Evolutionary conservation across 139 green algal species (phyloP).

Genomic region (Tetraselmis chui): DNA sequence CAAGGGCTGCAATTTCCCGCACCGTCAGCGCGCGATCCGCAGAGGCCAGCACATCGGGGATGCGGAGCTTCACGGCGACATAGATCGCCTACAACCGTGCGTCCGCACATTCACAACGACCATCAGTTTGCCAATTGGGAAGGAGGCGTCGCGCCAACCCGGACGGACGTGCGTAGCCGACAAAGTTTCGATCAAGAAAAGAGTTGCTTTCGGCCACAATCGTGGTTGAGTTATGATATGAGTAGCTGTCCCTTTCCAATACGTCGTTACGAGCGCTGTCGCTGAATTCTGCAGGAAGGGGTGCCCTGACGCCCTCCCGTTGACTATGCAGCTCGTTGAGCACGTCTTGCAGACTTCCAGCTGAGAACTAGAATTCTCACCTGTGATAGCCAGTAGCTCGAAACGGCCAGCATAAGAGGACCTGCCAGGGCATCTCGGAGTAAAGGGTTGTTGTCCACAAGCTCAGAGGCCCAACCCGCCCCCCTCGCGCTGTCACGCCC

Average conservation of each 20-base stretch:
- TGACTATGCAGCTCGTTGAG: neutral
- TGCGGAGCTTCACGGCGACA: slow-evolving; percentile 6
- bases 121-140: too few species aligned
- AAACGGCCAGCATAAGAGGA: neutral
- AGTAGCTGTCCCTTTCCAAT: too few species aligned
- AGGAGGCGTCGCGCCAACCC: too few species aligned
- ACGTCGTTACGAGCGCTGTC: too few species aligned
- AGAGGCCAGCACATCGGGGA: slow-evolving; percentile 2
- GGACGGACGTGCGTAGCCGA: too few species aligned
- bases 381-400: neutral
- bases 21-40: slow-evolving; percentile 1
- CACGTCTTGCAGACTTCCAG: too few species aligned
- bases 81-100: slow-evolving; percentile 9
- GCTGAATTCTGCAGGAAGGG: too few species aligned
- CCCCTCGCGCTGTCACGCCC: too few species aligned
- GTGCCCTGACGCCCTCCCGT: too few species aligned
- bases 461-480: neutral
- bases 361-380: neutral
- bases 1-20: slow-evolving; percentile 3
- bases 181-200: too few species aligned
- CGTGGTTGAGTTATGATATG: neutral
- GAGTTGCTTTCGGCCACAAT: too few species aligned
- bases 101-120: too few species aligned
- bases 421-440: neutral
- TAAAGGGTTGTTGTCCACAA: neutral